Evolutionary conservation across 1,284 basidiomycete species (phyloP).

Genomic region (Austropuccinia psidii): DNA sequence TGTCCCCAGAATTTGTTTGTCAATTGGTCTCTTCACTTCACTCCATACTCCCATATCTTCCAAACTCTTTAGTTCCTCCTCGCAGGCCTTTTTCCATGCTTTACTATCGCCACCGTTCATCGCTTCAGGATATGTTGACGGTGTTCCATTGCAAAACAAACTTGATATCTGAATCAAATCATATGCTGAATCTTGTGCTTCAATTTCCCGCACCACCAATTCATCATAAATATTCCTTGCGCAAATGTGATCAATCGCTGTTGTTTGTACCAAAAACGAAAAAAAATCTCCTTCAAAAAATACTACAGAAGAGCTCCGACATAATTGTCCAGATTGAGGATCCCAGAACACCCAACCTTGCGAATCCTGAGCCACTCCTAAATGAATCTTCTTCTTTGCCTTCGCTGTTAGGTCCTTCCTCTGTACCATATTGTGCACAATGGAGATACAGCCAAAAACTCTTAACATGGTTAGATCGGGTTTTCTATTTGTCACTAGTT

Average conservation of each 20-base stretch:
- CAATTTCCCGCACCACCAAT: too few species aligned
- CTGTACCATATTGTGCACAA: neutral
- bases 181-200: too few species aligned
- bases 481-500: neutral
- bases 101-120: neutral
- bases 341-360: slow-evolving; percentile 6
- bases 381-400: neutral
- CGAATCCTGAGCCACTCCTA: neutral
- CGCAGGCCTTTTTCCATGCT: neutral
- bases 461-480: neutral
- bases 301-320: neutral
- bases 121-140: neutral
- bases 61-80: neutral
- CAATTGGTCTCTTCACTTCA: neutral
- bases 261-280: too few species aligned
- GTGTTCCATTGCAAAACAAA: too few species aligned
- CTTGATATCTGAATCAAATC: too few species aligned
- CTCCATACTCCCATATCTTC: neutral
- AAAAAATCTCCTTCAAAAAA: too few species aligned
- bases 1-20: neutral
- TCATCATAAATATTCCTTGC: too few species aligned
- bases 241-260: too few species aligned
- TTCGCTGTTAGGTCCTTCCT: neutral
- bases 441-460: neutral
- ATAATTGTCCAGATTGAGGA: neutral